Percentiles rank a stretch among this genome's conserved stretches.
These are phyloP conservation scores for Mortierella sp. DNA, from an alignment of 371 early-diverging fungal species.

Conservation along the genomic window DNA sequence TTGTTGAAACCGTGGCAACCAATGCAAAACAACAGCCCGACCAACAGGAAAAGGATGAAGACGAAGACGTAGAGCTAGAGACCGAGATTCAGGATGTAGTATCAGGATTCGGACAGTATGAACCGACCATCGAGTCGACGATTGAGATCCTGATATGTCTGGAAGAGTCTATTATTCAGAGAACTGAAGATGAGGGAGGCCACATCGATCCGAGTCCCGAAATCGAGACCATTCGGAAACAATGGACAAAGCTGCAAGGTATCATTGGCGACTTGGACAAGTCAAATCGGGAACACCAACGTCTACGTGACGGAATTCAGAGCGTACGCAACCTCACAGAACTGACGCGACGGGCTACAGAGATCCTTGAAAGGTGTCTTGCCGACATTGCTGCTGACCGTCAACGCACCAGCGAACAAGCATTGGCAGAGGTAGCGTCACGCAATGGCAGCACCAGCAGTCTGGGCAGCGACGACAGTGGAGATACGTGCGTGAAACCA, in stretches of 20 bases:
- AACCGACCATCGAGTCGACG: constrained; percentile 46
- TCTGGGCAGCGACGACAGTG: constrained; percentile 6
- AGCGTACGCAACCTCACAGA: constrained; percentile 30
- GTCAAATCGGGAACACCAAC: constrained; percentile 47
- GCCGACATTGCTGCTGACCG: constrained; percentile 31
- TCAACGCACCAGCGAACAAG: constrained; percentile 17
- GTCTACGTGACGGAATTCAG: constrained; percentile 48
- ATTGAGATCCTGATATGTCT: constrained; percentile 47
- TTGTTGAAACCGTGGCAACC: constrained; percentile 22
- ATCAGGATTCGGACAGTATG: constrained; percentile 46
- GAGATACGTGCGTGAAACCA: constrained; percentile 1
- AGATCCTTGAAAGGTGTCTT: constrained; percentile 38
- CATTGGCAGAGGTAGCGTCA: constrained; percentile 8
- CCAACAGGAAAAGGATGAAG: constrained; percentile 20
- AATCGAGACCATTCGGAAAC: constrained; percentile 21
- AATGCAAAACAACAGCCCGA: constrained; percentile 13
- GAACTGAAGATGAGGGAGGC: not conserved
- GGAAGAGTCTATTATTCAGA: constrained; percentile 34
- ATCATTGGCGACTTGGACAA: constrained; percentile 27
- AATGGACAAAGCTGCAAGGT: constrained; percentile 31
- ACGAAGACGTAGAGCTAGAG: constrained; percentile 37
- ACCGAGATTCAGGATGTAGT: constrained; percentile 50
- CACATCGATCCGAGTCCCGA: constrained; percentile 18
- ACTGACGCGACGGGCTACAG: constrained; percentile 26
- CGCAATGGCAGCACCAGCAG: constrained; percentile 16